phyloP scores from a whole-genome alignment of 2,329 filamentous ascomycete genomes.

The Beauveria brongniartii region DNA sequence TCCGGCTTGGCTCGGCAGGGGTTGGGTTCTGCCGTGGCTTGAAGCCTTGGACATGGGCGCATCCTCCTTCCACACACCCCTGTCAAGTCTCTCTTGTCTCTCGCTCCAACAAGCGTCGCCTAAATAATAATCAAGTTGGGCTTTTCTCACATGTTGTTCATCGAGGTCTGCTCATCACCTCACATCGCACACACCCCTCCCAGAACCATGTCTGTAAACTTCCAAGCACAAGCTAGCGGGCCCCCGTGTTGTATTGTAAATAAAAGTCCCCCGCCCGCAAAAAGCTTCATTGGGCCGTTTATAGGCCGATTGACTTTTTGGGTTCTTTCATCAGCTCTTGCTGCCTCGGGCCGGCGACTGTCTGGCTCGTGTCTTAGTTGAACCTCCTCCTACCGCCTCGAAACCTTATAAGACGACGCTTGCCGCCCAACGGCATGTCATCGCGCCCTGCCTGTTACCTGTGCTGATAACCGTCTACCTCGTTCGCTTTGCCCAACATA shows the following conservation, averaged over 20 bases:
- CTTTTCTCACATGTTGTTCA: background rate
- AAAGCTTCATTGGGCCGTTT: background rate
- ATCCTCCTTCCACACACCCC: background rate
- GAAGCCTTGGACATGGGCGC: background rate
- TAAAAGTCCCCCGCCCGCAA: background rate
- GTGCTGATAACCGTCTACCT: background rate
- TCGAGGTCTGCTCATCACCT: background rate
- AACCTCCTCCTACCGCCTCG: background rate
- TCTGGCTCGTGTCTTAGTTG: background rate
- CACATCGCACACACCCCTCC: background rate
- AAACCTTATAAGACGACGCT: constrained; percentile 1
- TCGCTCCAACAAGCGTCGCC: background rate
- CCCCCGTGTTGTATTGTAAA: background rate
- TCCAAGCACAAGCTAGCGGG: background rate
- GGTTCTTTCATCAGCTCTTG: background rate
- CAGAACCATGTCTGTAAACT: background rate
- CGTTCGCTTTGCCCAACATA: background rate
- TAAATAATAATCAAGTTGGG: too few relatives aligned
- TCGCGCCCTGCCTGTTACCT: background rate
- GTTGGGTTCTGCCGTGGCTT: background rate
- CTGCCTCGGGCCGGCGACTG: background rate
- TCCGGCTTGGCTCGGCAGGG: background rate
- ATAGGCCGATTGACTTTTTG: background rate
- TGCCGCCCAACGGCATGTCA: constrained; percentile 2
- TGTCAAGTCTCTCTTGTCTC: background rate